Conservation (phyloP, 2,329 filamentous ascomycete species). For the Aspergillus japonicus region DNA sequence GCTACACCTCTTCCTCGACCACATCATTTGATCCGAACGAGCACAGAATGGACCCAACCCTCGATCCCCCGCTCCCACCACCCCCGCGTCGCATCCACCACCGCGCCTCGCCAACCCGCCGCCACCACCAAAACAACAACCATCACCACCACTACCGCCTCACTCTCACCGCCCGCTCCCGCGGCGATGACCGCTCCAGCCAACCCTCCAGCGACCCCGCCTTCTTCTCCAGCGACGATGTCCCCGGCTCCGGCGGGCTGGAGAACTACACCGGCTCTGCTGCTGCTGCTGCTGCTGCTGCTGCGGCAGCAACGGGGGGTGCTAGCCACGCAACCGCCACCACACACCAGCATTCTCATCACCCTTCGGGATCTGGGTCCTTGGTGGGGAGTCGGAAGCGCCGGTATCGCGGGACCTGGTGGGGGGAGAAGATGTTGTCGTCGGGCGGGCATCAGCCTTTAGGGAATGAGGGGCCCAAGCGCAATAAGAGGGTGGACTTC, state of each 20-base stretch:
- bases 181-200: slow-evolving; percentile 37
- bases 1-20: too few relatives aligned
- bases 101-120: slow-evolving; percentile 30
- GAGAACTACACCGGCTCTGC: neutral
- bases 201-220: slow-evolving; percentile 46
- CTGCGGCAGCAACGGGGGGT: too few relatives aligned
- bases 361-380: neutral
- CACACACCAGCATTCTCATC: slow-evolving; percentile 18
- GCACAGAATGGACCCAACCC: neutral
- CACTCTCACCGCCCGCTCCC: slow-evolving; percentile 13
- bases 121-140: slow-evolving; percentile 14
- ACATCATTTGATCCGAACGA: too few relatives aligned
- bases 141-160: slow-evolving; percentile 25
- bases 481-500: slow-evolving; percentile 40
- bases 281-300: too few relatives aligned
- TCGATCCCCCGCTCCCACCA: slow-evolving; percentile 33
- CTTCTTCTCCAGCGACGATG: slow-evolving; percentile 49
- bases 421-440: slow-evolving; percentile 38
- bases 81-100: slow-evolving; percentile 34
- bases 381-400: slow-evolving; percentile 33
- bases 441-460: neutral
- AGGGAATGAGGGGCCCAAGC: slow-evolving; percentile 29
- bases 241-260: slow-evolving; percentile 40
- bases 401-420: slow-evolving; percentile 48
- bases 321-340: slow-evolving; percentile 41